Percentiles rank a stretch among this genome's conserved stretches.
Evolutionary conservation across 2,329 filamentous ascomycete genomes (phyloP).

Genomic region (Aspergillus tanneri): DNA sequence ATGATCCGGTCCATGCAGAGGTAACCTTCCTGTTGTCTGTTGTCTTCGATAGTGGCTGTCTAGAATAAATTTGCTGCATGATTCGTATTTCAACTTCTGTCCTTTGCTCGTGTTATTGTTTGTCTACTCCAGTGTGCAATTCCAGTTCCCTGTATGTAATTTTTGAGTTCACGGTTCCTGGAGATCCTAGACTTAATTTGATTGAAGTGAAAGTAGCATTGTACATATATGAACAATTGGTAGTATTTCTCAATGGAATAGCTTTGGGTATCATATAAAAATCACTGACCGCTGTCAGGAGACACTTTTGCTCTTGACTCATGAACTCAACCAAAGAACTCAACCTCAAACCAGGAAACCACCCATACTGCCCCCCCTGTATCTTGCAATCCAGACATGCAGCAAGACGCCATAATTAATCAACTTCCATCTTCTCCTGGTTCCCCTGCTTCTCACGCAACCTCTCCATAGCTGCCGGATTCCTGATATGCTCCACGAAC

Average conservation of each 20-base stretch:
- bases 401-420: slow-evolving; percentile 31
- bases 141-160: slow-evolving; percentile 17
- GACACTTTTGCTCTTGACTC: neutral
- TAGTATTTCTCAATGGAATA: slow-evolving; percentile 1
- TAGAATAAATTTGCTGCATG: neutral
- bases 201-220: neutral
- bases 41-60: neutral
- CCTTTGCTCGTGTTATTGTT: neutral
- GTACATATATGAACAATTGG: neutral
- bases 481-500: slow-evolving; percentile 50
- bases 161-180: slow-evolving; percentile 16
- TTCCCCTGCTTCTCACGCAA: slow-evolving; percentile 16
- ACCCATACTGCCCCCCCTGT: too few species aligned
- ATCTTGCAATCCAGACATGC: too few species aligned
- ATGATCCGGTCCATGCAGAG: slow-evolving; percentile 67
- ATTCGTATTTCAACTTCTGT: slow-evolving; percentile 2
- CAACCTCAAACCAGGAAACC: neutral
- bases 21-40: slow-evolving; percentile 23
- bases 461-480: slow-evolving; percentile 10
- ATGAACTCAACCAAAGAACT: slow-evolving; percentile 1
- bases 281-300: neutral
- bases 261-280: slow-evolving; percentile 26
- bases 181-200: slow-evolving; percentile 11
- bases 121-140: neutral
- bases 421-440: slow-evolving; percentile 42